A percentile compares a stretch with the other conserved stretches of the same genome.
Evolutionary conservation across 2,329 filamentous ascomycete genomes (phyloP).

Genomic region (Colletotrichum endophyticum): DNA sequence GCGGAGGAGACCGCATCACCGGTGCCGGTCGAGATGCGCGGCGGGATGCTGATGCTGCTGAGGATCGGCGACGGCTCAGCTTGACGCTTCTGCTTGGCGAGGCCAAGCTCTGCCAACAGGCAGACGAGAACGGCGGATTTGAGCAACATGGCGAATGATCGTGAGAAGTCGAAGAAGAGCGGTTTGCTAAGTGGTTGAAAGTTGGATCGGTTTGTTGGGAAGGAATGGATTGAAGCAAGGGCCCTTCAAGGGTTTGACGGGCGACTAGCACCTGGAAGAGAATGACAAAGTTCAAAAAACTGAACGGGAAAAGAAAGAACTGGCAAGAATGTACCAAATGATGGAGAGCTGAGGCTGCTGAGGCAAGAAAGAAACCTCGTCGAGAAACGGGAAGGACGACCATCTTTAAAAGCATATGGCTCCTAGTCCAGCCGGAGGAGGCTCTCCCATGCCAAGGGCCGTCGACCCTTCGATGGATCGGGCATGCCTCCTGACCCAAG

Average conservation of each 20-base stretch:
- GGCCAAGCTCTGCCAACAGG: constrained; percentile 15
- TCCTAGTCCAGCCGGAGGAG: not conserved
- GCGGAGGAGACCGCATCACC: not conserved
- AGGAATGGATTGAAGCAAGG: constrained; percentile 16
- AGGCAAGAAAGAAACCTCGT: not conserved
- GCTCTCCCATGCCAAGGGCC: not conserved
- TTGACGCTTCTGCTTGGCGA: constrained; percentile 5
- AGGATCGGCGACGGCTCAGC: constrained; percentile 7
- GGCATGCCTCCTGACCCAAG: not conserved
- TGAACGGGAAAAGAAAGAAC: constrained; percentile 1
- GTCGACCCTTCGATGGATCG: not conserved
- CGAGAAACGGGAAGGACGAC: not conserved
- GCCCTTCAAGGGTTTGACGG: constrained; percentile 13
- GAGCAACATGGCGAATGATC: constrained; percentile 18
- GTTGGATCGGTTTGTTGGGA: constrained; percentile 3
- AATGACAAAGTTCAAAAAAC: constrained; percentile 16
- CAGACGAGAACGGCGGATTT: constrained; percentile 1
- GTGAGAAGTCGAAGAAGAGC: not conserved
- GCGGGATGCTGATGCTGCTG: constrained; percentile 6
- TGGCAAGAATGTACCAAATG: constrained; percentile 10
- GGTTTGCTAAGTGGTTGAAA: not conserved
- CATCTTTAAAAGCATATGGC: constrained; percentile 11
- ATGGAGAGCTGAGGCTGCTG: constrained; percentile 15
- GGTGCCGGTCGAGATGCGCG: constrained; percentile 7
- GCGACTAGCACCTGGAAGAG: constrained; percentile 21